phyloP scores from a whole-genome alignment of 768 basidiomycete species.

The Kwoniella europaea region DNA sequence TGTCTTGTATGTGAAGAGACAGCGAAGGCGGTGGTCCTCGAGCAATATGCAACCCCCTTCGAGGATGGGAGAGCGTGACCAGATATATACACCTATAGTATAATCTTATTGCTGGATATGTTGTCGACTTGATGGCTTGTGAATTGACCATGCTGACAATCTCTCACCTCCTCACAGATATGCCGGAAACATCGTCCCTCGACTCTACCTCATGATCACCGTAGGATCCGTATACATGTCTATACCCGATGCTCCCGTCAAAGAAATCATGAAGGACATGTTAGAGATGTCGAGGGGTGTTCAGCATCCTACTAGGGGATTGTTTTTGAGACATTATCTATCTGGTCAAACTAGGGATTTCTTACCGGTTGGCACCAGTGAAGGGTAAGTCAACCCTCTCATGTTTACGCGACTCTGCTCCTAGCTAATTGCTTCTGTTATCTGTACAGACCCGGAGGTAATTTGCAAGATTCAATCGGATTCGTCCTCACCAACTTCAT shows the following conservation, averaged over 20 bases:
- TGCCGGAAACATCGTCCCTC: conserved; percentile 55
- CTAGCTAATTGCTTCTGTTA: too few relatives aligned
- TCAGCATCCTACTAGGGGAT: conserved; percentile 91
- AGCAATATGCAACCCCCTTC: too few relatives aligned
- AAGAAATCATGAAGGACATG: conserved; percentile 99
- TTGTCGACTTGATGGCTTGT: too few relatives aligned
- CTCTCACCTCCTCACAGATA: conserved; percentile 26
- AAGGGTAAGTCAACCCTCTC: conserved; percentile 67
- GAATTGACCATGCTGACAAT: too few relatives aligned
- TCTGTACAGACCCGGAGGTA: conserved; percentile 72
- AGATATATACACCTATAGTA: too few relatives aligned
- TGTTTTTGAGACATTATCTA: conserved; percentile 94
- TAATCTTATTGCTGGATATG: too few relatives aligned
- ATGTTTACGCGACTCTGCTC: background rate
- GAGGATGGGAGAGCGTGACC: too few relatives aligned
- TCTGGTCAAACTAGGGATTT: conserved; percentile 96
- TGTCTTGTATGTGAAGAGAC: background rate
- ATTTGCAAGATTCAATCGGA: conserved; percentile 90
- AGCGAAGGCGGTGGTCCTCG: too few relatives aligned
- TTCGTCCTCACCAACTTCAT: conserved; percentile 99
- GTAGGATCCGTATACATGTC: conserved; percentile 99
- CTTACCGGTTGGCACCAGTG: conserved; percentile 81
- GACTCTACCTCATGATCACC: conserved; percentile 90
- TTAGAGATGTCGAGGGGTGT: conserved; percentile 99
- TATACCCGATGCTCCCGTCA: conserved; percentile 91